These are phyloP conservation scores for Pisolithus orientalis DNA, from an alignment of 768 basidiomycete genomes.

Conservation along the genomic window DNA sequence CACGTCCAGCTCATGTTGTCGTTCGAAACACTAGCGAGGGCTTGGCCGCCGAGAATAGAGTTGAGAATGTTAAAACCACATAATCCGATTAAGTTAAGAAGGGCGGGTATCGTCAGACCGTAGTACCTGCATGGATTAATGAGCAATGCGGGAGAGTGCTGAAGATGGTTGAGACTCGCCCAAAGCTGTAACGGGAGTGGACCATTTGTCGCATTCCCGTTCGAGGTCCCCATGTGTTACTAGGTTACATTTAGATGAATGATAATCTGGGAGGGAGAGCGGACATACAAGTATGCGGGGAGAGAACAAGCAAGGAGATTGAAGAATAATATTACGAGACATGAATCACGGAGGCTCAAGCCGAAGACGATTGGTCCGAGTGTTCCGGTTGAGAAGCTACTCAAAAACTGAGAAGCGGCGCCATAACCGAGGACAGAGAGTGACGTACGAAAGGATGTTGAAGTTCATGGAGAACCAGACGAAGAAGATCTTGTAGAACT, in stretches of 20 bases:
- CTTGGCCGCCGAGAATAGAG: conserved; percentile 64
- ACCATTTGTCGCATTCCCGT: conserved; percentile 82
- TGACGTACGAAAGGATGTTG: conserved; percentile 49
- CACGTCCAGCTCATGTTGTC: conserved; percentile 47
- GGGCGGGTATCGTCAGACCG: conserved; percentile 44
- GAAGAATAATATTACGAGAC: conserved; percentile 61
- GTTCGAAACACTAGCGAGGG: conserved; percentile 50
- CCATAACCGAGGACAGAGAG: not conserved
- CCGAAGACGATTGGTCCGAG: conserved; percentile 59
- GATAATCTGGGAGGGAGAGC: not conserved
- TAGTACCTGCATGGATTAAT: conserved; percentile 35
- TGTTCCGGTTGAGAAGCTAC: conserved; percentile 63
- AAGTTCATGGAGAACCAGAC: conserved; percentile 69
- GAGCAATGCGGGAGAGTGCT: conserved; percentile 9
- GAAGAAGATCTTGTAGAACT: conserved; percentile 61
- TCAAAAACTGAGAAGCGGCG: not conserved
- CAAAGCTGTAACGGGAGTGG: conserved; percentile 56
- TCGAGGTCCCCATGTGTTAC: conserved; percentile 71
- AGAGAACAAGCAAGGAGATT: conserved; percentile 53
- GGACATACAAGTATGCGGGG: conserved; percentile 54
- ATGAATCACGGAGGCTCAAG: conserved; percentile 56
- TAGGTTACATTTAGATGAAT: conserved; percentile 10
- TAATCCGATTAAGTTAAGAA: conserved; percentile 53
- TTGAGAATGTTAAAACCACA: conserved; percentile 64
- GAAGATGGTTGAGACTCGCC: conserved; percentile 38